Base-by-base conservation (phyloP, 768 basidiomycete genomes). In the Psilocybe sp. region DNA sequence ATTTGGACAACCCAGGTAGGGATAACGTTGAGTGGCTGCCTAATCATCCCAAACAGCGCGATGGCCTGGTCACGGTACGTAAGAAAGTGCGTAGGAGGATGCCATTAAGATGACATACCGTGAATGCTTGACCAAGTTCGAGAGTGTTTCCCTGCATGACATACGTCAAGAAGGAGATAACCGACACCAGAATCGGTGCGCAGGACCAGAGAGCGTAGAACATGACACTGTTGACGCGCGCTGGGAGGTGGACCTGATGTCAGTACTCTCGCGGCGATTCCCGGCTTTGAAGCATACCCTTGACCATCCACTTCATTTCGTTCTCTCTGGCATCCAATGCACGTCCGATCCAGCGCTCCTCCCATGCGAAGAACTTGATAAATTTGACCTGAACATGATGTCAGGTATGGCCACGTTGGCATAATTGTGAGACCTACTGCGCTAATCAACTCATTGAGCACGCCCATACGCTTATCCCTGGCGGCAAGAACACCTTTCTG, bases 321-420 rank as follows among this genome's bases (percentile, higher is more conserved):
- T 68, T 67, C 37, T 77, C 76, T 52, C 92, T 74, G 2, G 87
- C 80, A 38, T 84, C 82, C 49, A 83, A 60, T 0, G 77, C 82
- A 11, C 82, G 75, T 20, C 77, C 66, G 38, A 88, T 86, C 90
- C 91, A 92, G 11, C 79, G 76, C 37, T 84, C 77, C 56, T 89
- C 87, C 78, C 88, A 90, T 1, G 87, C 87, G 53, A 90, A 90
- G 73, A 90, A 89, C 64, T 90, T 89, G 73, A 88, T 84, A 60
- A 88, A 87, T 65, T 87, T 87, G 49, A 85, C 69, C 79, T 81
- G 40, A 4, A 52, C 13, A 19, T 23, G 19, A 31, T 33, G 23
- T 28, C 23, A 28, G 23, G 7, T 28, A 28, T 28, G 23, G 7
- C 23, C 23, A 28, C 23, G 3, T 3, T 28, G 23, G 4, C 3